Evolutionary conservation across 1,139 yeast genomes (phyloP).

Genomic region (Kluyveromyces marxianus): DNA sequence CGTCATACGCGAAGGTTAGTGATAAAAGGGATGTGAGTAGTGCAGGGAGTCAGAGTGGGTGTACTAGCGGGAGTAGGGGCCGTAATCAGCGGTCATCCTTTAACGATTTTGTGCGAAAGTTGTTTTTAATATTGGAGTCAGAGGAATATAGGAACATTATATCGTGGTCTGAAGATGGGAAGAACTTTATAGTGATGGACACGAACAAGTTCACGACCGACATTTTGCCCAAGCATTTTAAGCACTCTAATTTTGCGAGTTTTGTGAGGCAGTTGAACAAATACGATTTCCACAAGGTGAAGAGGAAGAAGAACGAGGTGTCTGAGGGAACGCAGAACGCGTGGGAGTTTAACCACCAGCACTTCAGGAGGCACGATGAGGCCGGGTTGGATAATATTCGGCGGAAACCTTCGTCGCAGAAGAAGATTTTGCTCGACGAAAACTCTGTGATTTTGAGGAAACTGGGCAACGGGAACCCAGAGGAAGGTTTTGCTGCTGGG

Average conservation of each 20-base stretch:
- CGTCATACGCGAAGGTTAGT: neutral
- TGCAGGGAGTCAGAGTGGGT: neutral
- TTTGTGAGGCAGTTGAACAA: constrained; percentile 93
- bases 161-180: constrained; percentile 77
- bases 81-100: constrained; percentile 34
- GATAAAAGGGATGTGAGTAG: neutral
- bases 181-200: constrained; percentile 80
- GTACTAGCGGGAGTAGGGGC: neutral
- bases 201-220: constrained; percentile 80
- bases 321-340: constrained; percentile 69
- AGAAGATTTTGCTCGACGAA: constrained; percentile 31
- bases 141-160: constrained; percentile 67
- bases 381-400: constrained; percentile 26
- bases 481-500: neutral
- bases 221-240: constrained; percentile 83
- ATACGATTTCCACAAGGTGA: constrained; percentile 97
- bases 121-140: constrained; percentile 79
- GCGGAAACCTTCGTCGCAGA: constrained; percentile 47
- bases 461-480: too few species aligned
- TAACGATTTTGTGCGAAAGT: constrained; percentile 68
- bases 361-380: constrained; percentile 52
- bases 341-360: constrained; percentile 95
- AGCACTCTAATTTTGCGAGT: constrained; percentile 89
- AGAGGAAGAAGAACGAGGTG: constrained; percentile 42
- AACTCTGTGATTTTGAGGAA: constrained; percentile 11